Conservation (phyloP, 2,329 filamentous ascomycete species). For the Canariomyces notabilis region DNA sequence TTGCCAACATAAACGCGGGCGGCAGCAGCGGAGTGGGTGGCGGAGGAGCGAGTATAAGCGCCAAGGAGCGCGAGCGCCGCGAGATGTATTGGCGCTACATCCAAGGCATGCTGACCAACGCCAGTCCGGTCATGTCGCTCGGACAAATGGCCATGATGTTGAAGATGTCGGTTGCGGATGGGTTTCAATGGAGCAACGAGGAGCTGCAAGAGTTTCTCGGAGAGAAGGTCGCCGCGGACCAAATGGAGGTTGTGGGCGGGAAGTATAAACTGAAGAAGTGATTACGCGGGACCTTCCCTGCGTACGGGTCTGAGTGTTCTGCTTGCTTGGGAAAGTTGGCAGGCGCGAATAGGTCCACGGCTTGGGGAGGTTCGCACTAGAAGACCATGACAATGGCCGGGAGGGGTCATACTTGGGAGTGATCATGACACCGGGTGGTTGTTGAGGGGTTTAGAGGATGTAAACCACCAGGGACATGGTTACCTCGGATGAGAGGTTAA, state of each 20-base stretch:
- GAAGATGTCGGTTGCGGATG: slow-evolving; percentile 82
- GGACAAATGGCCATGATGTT: slow-evolving; percentile 88
- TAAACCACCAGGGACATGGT: too few relatives aligned
- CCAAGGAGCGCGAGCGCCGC: slow-evolving; percentile 57
- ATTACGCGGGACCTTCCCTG: slow-evolving; percentile 32
- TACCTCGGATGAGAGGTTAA: too few relatives aligned
- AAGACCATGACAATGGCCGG: too few relatives aligned
- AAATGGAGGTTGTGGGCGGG: slow-evolving; percentile 64
- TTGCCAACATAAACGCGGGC: slow-evolving; percentile 41
- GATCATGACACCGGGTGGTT: too few relatives aligned
- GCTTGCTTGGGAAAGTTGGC: too few relatives aligned
- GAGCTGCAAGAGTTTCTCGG: slow-evolving; percentile 77
- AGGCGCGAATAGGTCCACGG: too few relatives aligned
- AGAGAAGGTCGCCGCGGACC: slow-evolving; percentile 68
- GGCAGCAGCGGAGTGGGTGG: too few relatives aligned
- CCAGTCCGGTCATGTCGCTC: slow-evolving; percentile 72
- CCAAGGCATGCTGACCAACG: slow-evolving; percentile 90
- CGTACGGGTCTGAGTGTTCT: too few relatives aligned
- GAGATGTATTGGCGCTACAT: slow-evolving; percentile 87
- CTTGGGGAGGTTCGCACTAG: too few relatives aligned
- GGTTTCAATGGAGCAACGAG: slow-evolving; percentile 84
- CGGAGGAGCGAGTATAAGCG: too few relatives aligned
- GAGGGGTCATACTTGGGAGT: too few relatives aligned
- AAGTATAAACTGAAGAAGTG: slow-evolving; percentile 65
- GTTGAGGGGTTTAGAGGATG: too few relatives aligned